Evolutionary conservation across 306 rosid genomes (phyloP).

Genomic region (Cucurbita pepo): DNA sequence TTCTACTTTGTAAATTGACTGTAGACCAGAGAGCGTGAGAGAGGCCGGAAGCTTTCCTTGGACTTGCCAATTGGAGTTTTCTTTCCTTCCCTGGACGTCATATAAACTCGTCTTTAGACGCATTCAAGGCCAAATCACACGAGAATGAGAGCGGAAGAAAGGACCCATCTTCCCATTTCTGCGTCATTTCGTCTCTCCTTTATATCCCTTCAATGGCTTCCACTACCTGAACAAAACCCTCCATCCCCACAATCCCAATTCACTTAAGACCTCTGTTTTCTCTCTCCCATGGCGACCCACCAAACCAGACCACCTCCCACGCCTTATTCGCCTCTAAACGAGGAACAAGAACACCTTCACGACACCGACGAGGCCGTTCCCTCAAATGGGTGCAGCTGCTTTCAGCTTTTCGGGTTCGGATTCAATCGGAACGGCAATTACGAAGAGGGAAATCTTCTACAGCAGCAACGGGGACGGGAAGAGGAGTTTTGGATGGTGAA

Average conservation of each 20-base stretch:
- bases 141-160: not conserved
- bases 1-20: no score
- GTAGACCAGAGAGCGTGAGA: not conserved
- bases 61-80: not conserved
- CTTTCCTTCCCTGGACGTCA: not conserved
- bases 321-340: conserved; percentile 12
- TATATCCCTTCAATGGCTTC: conserved; percentile 5
- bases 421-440: conserved; percentile 8
- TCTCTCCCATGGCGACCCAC: conserved; percentile 15
- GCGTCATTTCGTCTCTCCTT: not conserved
- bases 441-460: conserved; percentile 13
- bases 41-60: not conserved
- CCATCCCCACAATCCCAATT: not conserved
- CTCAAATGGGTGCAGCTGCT: conserved; percentile 29
- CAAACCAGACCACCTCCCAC: conserved; percentile 11
- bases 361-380: conserved; percentile 14
- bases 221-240: not conserved
- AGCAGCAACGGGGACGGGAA: not conserved
- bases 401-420: conserved; percentile 12
- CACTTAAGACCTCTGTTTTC: not conserved
- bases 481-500: conserved; percentile 28
- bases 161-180: not conserved
- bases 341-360: conserved; percentile 11
- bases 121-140: not conserved
- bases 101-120: not conserved